These are phyloP conservation scores for Trifolium subterraneum DNA, from an alignment of 306 rosid genomes.

Conservation along the genomic window DNA sequence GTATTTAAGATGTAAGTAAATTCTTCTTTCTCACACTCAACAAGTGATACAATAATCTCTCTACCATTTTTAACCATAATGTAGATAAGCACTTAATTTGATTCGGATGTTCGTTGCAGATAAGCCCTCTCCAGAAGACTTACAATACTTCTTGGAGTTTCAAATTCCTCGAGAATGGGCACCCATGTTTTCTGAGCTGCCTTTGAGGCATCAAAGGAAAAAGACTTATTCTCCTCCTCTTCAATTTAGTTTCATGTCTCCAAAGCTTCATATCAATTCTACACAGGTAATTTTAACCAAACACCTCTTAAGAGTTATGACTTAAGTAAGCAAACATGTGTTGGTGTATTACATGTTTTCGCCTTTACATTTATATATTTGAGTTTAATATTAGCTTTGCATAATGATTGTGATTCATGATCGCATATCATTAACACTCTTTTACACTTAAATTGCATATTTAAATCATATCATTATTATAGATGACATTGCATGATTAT, in stretches of 20 bases:
- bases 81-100: constrained; percentile 13
- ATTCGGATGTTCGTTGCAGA: constrained; percentile 54
- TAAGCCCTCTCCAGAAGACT: constrained; percentile 85
- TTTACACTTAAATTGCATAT: not conserved
- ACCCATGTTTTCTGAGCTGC: constrained; percentile 92
- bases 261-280: constrained; percentile 64
- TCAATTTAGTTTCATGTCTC: constrained; percentile 82
- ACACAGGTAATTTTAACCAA: constrained; percentile 65
- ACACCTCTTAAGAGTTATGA: not conserved
- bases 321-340: constrained; percentile 11
- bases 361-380: constrained; percentile 5
- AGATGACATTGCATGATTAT: constrained; percentile 17
- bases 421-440: not conserved
- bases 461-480: not conserved
- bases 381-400: not conserved
- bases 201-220: constrained; percentile 80
- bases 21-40: constrained; percentile 44
- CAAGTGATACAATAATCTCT: not conserved
- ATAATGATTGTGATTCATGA: not conserved
- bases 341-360: not conserved
- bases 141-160: constrained; percentile 90
- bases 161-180: constrained; percentile 99
- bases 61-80: constrained; percentile 15
- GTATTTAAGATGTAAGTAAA: constrained; percentile 91
- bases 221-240: constrained; percentile 65